phyloP scores from a whole-genome alignment of 2,329 filamentous ascomycete species.

The Paecilomyces fulvus region DNA sequence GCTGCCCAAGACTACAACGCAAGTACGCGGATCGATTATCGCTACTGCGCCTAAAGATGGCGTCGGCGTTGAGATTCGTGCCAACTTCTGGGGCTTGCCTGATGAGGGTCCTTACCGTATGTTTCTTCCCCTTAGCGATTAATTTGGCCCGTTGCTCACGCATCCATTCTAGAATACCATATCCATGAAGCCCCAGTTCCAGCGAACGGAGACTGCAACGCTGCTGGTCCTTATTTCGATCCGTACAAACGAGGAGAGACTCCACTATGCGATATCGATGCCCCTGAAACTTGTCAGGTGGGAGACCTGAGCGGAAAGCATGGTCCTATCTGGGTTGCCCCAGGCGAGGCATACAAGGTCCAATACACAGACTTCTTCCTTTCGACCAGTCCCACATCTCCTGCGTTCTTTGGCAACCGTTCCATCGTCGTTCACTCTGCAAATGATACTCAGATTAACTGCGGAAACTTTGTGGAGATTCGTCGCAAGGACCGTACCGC shows the following conservation, averaged over 20 bases:
- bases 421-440: constrained; percentile 47
- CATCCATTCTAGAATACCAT: constrained; percentile 50
- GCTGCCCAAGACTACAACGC: constrained; percentile 46
- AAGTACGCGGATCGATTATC: constrained; percentile 46
- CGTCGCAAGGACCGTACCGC: constrained; percentile 9
- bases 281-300: constrained; percentile 61
- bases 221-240: constrained; percentile 60
- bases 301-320: constrained; percentile 71
- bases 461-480: constrained; percentile 45
- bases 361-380: constrained; percentile 42
- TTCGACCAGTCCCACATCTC: constrained; percentile 32
- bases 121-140: constrained; percentile 17
- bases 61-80: constrained; percentile 47
- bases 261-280: constrained; percentile 49
- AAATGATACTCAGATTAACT: constrained; percentile 47
- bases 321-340: constrained; percentile 50
- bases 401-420: constrained; percentile 46
- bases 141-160: constrained; percentile 9
- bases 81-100: constrained; percentile 53
- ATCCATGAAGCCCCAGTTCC: constrained; percentile 60
- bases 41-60: constrained; percentile 42
- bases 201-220: constrained; percentile 61
- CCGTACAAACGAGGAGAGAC: constrained; percentile 58
- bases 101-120: constrained; percentile 51
- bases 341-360: constrained; percentile 17